A percentile compares a stretch with the other conserved stretches of the same genome.
These are phyloP conservation scores for Rhodotorula graminis DNA, from an alignment of 768 basidiomycete genomes.

Conservation along the genomic window DNA sequence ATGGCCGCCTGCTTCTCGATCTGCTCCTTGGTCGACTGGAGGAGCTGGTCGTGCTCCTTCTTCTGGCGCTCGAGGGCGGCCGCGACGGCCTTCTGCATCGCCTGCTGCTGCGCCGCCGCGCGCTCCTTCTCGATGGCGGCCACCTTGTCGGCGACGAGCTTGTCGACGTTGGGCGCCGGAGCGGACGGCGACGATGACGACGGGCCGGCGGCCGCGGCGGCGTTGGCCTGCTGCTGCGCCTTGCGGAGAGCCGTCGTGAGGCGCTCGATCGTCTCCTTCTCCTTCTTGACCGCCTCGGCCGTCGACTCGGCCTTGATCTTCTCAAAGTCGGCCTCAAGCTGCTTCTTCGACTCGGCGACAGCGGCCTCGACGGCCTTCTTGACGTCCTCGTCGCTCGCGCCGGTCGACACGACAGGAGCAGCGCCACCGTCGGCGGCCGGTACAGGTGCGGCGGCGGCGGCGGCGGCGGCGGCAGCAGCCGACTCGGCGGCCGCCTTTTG, in stretches of 20 bases:
- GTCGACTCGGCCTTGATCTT: slow-evolving; percentile 45
- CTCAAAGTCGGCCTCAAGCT: slow-evolving; percentile 46
- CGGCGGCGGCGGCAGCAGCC: neutral
- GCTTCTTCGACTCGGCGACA: slow-evolving; percentile 40
- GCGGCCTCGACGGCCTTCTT: slow-evolving; percentile 47
- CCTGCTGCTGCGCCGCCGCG: slow-evolving; percentile 29
- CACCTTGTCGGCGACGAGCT: slow-evolving; percentile 56
- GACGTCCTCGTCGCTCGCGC: slow-evolving; percentile 43
- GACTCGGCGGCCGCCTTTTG: neutral
- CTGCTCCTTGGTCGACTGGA: slow-evolving; percentile 31
- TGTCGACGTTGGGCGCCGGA: slow-evolving; percentile 40
- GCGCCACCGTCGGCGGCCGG: neutral
- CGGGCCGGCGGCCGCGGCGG: neutral
- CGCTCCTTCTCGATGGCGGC: slow-evolving; percentile 52
- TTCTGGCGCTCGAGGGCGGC: slow-evolving; percentile 31
- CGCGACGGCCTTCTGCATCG: slow-evolving; percentile 43
- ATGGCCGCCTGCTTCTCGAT: slow-evolving; percentile 31
- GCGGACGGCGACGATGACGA: slow-evolving; percentile 12
- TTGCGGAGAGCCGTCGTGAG: slow-evolving; percentile 31
- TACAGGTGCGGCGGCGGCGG: neutral
- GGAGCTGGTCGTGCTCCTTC: slow-evolving; percentile 25
- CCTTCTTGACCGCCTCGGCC: slow-evolving; percentile 49
- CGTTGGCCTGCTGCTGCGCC: slow-evolving; percentile 30
- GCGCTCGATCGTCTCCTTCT: slow-evolving; percentile 45
- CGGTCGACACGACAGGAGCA: slow-evolving; percentile 40